Conservation (phyloP, 164 flowering plant species). For the Magnolia changhungtana region DNA sequence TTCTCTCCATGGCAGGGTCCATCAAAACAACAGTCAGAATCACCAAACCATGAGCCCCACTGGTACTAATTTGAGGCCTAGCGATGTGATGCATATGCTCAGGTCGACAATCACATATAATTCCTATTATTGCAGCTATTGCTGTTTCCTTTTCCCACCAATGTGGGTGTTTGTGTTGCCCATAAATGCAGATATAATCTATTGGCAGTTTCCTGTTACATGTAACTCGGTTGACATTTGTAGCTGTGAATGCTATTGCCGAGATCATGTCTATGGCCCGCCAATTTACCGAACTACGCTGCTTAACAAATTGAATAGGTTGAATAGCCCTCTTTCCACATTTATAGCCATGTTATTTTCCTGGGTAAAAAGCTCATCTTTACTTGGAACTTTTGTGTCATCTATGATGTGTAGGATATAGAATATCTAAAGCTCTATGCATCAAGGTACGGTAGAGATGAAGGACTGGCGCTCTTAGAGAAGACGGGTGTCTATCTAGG, state of each 20-base stretch:
- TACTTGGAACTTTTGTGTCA: neutral
- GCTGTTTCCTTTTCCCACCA: too few relatives aligned
- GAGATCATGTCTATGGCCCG: neutral
- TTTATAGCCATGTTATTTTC: neutral
- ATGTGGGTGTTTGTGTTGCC: too few relatives aligned
- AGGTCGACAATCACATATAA: too few relatives aligned
- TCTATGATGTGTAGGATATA: constrained; percentile 47
- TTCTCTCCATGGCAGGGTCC: too few relatives aligned
- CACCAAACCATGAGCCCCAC: too few relatives aligned
- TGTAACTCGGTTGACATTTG: too few relatives aligned
- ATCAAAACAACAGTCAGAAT: too few relatives aligned
- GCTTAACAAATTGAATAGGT: neutral
- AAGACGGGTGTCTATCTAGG: constrained; percentile 80
- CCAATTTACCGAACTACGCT: neutral
- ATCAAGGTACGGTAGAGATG: constrained; percentile 78
- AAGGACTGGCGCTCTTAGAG: constrained; percentile 66
- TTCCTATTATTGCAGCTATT: too few relatives aligned
- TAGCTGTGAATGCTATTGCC: neutral
- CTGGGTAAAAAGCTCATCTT: neutral
- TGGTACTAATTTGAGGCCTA: too few relatives aligned
- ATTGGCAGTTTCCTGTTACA: too few relatives aligned
- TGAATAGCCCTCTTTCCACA: neutral
- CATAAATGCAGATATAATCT: too few relatives aligned
- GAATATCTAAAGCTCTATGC: constrained; percentile 82
- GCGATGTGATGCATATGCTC: too few relatives aligned